A percentile compares a stretch with the other conserved stretches of the same genome.
Conservation (phyloP, 352 stramenopile species). For the Phytophthora capsici region DNA sequence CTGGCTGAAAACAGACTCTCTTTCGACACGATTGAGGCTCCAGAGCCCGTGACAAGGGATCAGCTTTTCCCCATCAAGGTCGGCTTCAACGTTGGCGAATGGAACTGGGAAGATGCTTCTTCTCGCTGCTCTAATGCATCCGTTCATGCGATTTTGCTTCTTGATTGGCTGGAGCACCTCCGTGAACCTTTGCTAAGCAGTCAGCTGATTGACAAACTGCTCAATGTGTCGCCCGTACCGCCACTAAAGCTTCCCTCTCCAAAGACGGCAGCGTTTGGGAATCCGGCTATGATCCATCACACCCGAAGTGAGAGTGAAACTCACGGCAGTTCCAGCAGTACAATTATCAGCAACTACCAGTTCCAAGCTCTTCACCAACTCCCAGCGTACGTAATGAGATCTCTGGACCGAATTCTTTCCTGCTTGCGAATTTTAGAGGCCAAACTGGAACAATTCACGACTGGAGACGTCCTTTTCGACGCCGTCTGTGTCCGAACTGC, state of each 20-base stretch:
- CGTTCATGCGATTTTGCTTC: constrained; percentile 55
- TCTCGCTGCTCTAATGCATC: constrained; percentile 29
- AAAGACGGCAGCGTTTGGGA: neutral
- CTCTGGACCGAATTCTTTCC: constrained; percentile 68
- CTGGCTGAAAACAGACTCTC: constrained; percentile 1
- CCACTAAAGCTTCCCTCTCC: constrained; percentile 24
- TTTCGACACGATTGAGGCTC: constrained; percentile 41
- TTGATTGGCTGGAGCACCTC: constrained; percentile 87
- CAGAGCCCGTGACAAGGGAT: constrained; percentile 25
- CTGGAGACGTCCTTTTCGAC: constrained; percentile 41
- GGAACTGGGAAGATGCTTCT: constrained; percentile 60
- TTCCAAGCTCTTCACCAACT: constrained; percentile 66
- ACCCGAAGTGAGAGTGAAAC: constrained; percentile 28
- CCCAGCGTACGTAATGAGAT: constrained; percentile 53
- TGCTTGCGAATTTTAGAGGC: constrained; percentile 52
- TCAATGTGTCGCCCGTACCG: constrained; percentile 23
- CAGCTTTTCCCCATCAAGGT: constrained; percentile 72
- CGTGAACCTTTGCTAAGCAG: constrained; percentile 54
- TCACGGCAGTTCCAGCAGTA: constrained; percentile 18
- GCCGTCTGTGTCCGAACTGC: constrained; percentile 56
- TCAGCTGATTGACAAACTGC: constrained; percentile 41
- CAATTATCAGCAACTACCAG: constrained; percentile 27
- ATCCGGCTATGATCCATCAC: constrained; percentile 16
- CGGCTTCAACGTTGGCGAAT: constrained; percentile 77
- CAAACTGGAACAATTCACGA: constrained; percentile 34